A percentile compares a stretch with the other conserved stretches of the same genome.
phyloP scores from a whole-genome alignment of 257 asterid genomes.

The Solanum etuberosum region DNA sequence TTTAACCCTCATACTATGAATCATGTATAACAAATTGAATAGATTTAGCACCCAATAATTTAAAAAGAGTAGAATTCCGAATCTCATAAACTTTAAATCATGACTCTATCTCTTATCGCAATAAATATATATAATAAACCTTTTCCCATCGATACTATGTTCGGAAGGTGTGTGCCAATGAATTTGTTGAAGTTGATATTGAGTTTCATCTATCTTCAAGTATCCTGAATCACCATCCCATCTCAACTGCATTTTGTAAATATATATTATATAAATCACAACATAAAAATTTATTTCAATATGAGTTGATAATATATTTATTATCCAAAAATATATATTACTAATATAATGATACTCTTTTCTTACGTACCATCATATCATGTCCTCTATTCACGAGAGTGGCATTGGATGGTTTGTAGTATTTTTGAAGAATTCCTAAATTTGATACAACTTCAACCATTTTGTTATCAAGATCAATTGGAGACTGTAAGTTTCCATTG shows the following conservation, averaged over 20 bases:
- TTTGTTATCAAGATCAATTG: conserved; percentile 42
- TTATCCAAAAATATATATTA: not conserved
- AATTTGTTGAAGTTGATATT: conserved; percentile 30
- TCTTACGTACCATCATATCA: conserved; percentile 56
- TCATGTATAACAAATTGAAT: not conserved
- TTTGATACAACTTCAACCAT: conserved; percentile 41
- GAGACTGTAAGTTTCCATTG: conserved; percentile 62
- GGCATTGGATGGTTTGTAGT: conserved; percentile 40
- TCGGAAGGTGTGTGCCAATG: conserved; percentile 72
- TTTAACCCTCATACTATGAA: accelerated
- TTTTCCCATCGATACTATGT: conserved; percentile 44
- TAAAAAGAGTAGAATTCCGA: no score
- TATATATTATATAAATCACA: not conserved
- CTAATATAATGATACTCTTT: not conserved
- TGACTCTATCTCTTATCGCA: not conserved
- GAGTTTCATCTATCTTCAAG: conserved; percentile 36
- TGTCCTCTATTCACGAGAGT: conserved; percentile 69
- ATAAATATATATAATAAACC: not conserved
- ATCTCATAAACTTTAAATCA: no score
- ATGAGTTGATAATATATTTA: not conserved
- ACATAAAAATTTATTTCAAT: not conserved
- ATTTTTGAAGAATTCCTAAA: conserved; percentile 29
- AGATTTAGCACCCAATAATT: not conserved
- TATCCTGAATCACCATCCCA: conserved; percentile 38
- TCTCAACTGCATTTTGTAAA: conserved; percentile 28